Percentiles rank a stretch among this genome's conserved stretches.
phyloP scores from a whole-genome alignment of 176 grass and related monocot species.

The Dendrocalamus sinicus region DNA sequence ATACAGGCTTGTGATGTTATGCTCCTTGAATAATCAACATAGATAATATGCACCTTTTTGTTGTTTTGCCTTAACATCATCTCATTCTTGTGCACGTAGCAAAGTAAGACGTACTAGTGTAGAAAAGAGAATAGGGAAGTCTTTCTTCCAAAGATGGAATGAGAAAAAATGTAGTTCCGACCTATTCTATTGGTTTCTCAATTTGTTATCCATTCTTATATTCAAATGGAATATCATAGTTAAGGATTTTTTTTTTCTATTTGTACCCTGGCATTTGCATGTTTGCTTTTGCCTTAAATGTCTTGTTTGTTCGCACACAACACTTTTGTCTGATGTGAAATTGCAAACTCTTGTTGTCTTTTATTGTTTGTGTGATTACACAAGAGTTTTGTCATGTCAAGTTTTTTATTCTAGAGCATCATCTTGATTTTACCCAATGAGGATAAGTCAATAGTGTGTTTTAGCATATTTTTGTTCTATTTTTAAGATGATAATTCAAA shows the following conservation, averaged over 20 bases:
- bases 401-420: background rate
- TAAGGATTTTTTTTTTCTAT: background rate
- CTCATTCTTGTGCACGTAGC: background rate
- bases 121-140: background rate
- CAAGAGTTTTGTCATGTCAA: background rate
- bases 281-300: background rate
- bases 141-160: conserved; percentile 1
- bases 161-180: background rate
- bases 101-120: background rate
- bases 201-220: background rate
- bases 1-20: background rate
- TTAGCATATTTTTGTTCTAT: background rate
- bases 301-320: background rate
- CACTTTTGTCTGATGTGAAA: background rate
- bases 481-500: background rate
- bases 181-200: background rate
- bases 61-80: too few relatives aligned
- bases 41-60: background rate
- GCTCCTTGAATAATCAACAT: background rate
- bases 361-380: background rate
- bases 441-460: background rate
- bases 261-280: background rate
- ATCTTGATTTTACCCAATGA: background rate
- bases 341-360: background rate
- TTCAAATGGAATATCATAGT: background rate